Base-by-base conservation (phyloP, 176 grass and related monocot genomes). In the Raddia distichophylla region DNA sequence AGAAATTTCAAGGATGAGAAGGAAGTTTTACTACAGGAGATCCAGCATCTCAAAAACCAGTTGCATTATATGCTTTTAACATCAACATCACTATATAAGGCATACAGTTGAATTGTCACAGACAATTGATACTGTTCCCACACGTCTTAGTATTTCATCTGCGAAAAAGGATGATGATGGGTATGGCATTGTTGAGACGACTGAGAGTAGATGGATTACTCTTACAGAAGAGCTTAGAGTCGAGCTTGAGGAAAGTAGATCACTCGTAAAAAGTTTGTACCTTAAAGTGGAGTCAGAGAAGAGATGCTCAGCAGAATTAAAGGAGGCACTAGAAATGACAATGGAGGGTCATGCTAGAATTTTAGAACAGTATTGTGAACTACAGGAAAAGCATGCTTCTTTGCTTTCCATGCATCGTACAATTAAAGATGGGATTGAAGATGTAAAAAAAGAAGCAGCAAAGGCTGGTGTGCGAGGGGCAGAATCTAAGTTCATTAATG, bases 341-440 rank as follows among this genome's bases (percentile, higher is more conserved):
- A 80, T 92, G 83, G 83, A 87, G 60, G 90, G 90, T 8, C 90
- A 92, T 72, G 86, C 83, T 33, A 80, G 87, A 64, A 92, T 92
- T 55, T 32, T 92, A 27, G 86, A 92, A 75, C 90, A 92, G 74
- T 92, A 92, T 66, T 80, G 83, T 43, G 90, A 92, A 76, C 72
- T 92, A 47, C 87, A 92, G 57, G 90, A 92, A 80, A 92, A 89
- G 8, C 87, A 92, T 69, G 80, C 72, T 67, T 27, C 49, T 32
- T 73, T 92, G 43, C 86, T 84, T 35, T 55, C 61, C 42, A 89
- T 82, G 57, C 80, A 86, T 51, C 71, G 80, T 20, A 65, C 57
- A 48, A 92, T 86, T 63, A 80, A 64, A 10, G 90, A 92, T 63
- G 90, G 87, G 20, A 67, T 92, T 71, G 90, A 87, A 77, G 90